phyloP scores from a whole-genome alignment of 768 basidiomycete species.

The Lactarius trivialis region DNA sequence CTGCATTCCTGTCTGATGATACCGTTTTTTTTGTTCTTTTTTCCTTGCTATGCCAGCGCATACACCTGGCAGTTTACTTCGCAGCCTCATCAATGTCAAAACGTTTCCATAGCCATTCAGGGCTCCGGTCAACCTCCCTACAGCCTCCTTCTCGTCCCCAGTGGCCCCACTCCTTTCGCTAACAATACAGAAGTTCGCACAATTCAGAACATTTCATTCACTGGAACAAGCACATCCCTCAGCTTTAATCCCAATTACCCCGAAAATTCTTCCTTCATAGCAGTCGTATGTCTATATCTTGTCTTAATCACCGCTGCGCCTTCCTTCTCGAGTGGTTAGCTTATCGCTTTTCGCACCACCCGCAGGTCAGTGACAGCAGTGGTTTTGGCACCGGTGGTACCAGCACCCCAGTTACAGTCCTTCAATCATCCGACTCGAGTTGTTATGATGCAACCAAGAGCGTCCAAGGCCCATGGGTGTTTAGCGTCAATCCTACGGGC shows the following conservation, averaged over 20 bases:
- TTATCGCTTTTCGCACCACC: neutral
- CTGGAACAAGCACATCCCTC: constrained; percentile 34
- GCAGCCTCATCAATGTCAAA: constrained; percentile 58
- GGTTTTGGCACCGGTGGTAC: constrained; percentile 73
- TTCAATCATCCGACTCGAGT: constrained; percentile 41
- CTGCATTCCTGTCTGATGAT: constrained; percentile 8
- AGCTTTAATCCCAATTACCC: constrained; percentile 61
- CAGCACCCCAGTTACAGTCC: constrained; percentile 56
- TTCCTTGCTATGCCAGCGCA: constrained; percentile 31
- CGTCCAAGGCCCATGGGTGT: constrained; percentile 51
- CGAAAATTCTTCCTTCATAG: constrained; percentile 63
- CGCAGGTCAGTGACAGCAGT: constrained; percentile 50
- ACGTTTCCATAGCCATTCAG: constrained; percentile 51
- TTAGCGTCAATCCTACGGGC: constrained; percentile 53
- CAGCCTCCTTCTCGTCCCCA: constrained; percentile 58
- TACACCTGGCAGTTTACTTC: constrained; percentile 40
- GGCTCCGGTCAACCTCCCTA: constrained; percentile 66
- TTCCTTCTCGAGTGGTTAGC: neutral
- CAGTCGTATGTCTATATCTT: constrained; percentile 49
- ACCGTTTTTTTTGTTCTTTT: constrained; percentile 16
- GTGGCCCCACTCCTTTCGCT: constrained; percentile 53
- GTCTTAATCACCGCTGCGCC: neutral
- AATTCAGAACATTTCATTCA: constrained; percentile 51
- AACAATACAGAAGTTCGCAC: constrained; percentile 58
- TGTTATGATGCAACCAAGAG: constrained; percentile 51